These are phyloP conservation scores for Talaromyces marneffei DNA, from an alignment of 2,329 filamentous ascomycete genomes.

Conservation along the genomic window DNA sequence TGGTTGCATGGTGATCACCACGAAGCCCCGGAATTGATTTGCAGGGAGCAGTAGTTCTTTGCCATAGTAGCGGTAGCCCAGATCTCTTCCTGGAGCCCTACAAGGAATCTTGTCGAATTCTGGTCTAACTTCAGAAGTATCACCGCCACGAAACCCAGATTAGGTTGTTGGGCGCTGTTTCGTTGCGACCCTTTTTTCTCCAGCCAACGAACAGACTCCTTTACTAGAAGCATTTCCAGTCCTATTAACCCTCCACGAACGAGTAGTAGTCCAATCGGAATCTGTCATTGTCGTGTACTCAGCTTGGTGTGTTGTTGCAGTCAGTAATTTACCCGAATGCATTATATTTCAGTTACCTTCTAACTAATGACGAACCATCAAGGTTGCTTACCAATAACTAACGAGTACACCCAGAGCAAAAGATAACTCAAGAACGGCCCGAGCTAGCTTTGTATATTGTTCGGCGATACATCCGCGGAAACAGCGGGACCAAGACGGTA, in stretches of 20 bases:
- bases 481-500: too few species aligned
- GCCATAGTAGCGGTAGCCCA: constrained; percentile 41
- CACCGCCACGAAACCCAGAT: not conserved
- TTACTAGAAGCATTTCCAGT: constrained; percentile 45
- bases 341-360: too few species aligned
- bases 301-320: too few species aligned
- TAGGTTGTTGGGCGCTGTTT: constrained; percentile 7
- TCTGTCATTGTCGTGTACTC: constrained; percentile 52
- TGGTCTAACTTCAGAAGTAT: not conserved
- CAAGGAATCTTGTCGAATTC: constrained; percentile 22
- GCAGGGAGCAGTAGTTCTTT: constrained; percentile 43
- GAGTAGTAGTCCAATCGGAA: constrained; percentile 44
- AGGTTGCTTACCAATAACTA: too few species aligned
- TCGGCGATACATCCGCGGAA: too few species aligned
- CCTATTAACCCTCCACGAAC: constrained; percentile 45
- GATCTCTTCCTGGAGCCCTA: constrained; percentile 44
- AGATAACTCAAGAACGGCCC: too few species aligned
- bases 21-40: constrained; percentile 44
- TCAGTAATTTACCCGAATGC: too few species aligned
- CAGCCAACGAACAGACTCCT: constrained; percentile 38
- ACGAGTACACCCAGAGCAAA: too few species aligned
- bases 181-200: not conserved
- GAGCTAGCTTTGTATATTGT: too few species aligned
- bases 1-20: constrained; percentile 45
- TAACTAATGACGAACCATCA: too few species aligned